Evolutionary conservation across 75 land plant species (phyloP).

Genomic region (Pinus albicaulis): DNA sequence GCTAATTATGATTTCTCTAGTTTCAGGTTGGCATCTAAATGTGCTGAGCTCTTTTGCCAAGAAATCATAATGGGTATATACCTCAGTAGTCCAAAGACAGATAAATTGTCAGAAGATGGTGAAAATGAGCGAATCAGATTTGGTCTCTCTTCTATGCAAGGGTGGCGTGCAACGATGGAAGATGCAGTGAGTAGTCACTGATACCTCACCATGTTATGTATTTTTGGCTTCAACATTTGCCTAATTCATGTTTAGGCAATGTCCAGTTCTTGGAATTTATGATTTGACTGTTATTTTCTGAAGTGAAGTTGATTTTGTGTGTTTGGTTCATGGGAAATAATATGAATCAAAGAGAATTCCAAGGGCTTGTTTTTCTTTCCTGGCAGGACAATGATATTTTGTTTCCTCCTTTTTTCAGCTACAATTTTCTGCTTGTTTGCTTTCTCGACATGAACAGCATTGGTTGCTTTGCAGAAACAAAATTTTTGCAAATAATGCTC

Average conservation of each 20-base stretch:
- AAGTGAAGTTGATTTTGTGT: too few species aligned
- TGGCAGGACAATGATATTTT: too few species aligned
- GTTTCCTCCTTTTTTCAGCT: too few species aligned
- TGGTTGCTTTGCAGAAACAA: too few species aligned
- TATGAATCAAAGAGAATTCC: too few species aligned
- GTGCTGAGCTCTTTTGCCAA: background rate
- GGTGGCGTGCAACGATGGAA: constrained; percentile 94
- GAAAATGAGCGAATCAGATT: constrained; percentile 68
- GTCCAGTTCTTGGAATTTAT: background rate
- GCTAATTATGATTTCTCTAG: background rate
- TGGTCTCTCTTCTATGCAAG: constrained; percentile 94
- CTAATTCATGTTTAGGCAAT: background rate
- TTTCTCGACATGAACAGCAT: too few species aligned
- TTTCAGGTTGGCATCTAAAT: constrained; percentile 5
- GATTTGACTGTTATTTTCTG: background rate
- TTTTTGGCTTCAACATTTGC: constrained; percentile 4
- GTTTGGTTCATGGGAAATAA: too few species aligned
- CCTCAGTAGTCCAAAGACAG: constrained; percentile 88
- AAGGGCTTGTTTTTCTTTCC: too few species aligned
- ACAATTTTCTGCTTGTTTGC: too few species aligned
- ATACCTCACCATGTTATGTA: background rate
- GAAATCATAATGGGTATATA: constrained; percentile 65
- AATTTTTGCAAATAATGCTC: too few species aligned
- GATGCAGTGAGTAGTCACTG: constrained; percentile 71
- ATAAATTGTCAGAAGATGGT: constrained; percentile 85